phyloP scores from a whole-genome alignment of 1,284 basidiomycete species.

The Kwoniella shivajii region DNA sequence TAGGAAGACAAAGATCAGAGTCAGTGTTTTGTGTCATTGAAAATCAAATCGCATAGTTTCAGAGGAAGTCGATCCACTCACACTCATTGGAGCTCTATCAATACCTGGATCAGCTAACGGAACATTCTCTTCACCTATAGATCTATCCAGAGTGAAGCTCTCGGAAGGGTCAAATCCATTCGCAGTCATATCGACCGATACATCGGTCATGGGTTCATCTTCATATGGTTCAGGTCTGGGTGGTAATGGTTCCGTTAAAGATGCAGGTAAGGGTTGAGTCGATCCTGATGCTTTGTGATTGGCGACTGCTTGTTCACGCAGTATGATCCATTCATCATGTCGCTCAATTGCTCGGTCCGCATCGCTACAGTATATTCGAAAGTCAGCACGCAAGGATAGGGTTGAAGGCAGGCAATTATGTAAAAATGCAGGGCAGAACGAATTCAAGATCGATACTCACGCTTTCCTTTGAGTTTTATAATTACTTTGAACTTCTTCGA shows the following conservation, averaged over 20 bases:
- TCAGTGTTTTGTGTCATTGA: background rate
- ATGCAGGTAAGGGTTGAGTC: slow-evolving; percentile 67
- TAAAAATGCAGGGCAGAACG: background rate
- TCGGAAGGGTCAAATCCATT: slow-evolving; percentile 73
- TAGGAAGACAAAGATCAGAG: background rate
- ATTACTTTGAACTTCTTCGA: slow-evolving; percentile 91
- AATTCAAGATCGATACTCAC: slow-evolving; percentile 60
- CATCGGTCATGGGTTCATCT: slow-evolving; percentile 78
- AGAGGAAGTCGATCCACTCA: slow-evolving; percentile 30
- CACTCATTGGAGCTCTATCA: slow-evolving; percentile 56
- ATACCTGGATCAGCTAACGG: slow-evolving; percentile 86
- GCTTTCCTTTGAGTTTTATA: slow-evolving; percentile 85
- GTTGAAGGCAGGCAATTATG: background rate
- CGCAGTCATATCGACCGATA: slow-evolving; percentile 82
- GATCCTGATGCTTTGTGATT: slow-evolving; percentile 67
- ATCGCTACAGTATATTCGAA: slow-evolving; percentile 61
- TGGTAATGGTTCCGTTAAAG: slow-evolving; percentile 71
- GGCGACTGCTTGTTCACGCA: slow-evolving; percentile 70
- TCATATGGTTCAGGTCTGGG: slow-evolving; percentile 67
- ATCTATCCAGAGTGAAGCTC: slow-evolving; percentile 70
- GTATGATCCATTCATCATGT: slow-evolving; percentile 79
- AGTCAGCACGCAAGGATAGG: background rate
- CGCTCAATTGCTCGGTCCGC: slow-evolving; percentile 75
- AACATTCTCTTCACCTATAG: slow-evolving; percentile 74
- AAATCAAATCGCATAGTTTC: background rate